Percentiles rank a stretch among this genome's conserved stretches.
phyloP scores from a whole-genome alignment of 495 filamentous ascomycete genomes.

The Aspergillus carlsbadensis region DNA sequence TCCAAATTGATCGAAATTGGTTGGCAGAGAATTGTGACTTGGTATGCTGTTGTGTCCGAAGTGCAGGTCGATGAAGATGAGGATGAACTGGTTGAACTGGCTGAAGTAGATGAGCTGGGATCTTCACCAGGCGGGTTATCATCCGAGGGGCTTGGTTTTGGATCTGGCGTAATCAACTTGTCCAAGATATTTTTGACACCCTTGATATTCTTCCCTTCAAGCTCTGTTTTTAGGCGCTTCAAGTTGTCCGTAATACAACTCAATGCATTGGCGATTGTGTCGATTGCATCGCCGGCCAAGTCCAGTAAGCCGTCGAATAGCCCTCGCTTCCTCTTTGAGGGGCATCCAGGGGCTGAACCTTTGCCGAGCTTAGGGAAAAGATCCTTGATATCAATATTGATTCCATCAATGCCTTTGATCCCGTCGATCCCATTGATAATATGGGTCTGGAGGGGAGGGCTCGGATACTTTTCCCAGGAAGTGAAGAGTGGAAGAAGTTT shows the following conservation, averaged over 20 bases:
- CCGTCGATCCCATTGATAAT: neutral
- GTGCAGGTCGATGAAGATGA: too few relatives aligned
- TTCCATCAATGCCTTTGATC: neutral
- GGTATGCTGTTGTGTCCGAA: too few relatives aligned
- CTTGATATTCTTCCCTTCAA: neutral
- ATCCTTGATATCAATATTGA: neutral
- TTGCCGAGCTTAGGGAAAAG: neutral
- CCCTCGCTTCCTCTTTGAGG: neutral
- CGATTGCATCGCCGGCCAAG: neutral
- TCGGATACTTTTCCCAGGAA: neutral
- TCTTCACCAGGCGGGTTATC: too few relatives aligned
- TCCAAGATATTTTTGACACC: neutral
- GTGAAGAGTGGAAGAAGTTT: neutral
- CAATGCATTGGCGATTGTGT: neutral
- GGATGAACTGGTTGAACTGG: too few relatives aligned
- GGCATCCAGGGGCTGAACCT: neutral
- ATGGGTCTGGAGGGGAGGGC: neutral
- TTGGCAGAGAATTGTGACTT: too few relatives aligned
- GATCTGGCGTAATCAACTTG: neutral
- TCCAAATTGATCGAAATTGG: too few relatives aligned
- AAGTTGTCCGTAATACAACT: neutral
- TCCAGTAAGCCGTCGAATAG: neutral
- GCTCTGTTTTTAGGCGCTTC: neutral
- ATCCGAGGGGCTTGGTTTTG: too few relatives aligned
- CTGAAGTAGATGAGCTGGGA: too few relatives aligned